A percentile compares a stretch with the other conserved stretches of the same genome.
These are phyloP conservation scores for Stentor coeruleus DNA, from an alignment of 73 alveolate species.

Conservation along the genomic window DNA sequence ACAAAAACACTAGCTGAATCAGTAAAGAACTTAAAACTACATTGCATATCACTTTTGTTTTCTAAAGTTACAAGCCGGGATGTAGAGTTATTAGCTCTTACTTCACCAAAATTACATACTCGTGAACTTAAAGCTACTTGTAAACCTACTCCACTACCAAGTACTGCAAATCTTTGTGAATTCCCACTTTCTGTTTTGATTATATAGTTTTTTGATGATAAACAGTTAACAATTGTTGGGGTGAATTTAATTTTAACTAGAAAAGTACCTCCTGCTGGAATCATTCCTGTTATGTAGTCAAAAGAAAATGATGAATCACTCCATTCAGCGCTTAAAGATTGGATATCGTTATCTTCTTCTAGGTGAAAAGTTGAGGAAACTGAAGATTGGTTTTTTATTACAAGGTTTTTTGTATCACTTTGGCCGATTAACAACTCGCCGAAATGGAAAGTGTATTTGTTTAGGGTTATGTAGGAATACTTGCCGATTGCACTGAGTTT, in stretches of 20 bases:
- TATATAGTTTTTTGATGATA: conserved; percentile 82
- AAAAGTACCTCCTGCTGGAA: conserved; percentile 89
- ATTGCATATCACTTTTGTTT: conserved; percentile 89
- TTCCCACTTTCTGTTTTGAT: conserved; percentile 89
- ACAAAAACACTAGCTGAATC: conserved; percentile 78
- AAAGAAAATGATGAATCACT: conserved; percentile 85
- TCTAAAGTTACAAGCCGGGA: conserved; percentile 88
- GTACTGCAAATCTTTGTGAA: conserved; percentile 73
- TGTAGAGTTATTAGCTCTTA: conserved; percentile 78
- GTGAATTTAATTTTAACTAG: conserved; percentile 77
- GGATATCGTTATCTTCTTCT: conserved; percentile 65
- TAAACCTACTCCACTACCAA: conserved; percentile 87
- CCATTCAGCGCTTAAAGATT: conserved; percentile 62
- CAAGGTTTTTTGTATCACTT: conserved; percentile 72
- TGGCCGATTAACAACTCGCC: conserved; percentile 53
- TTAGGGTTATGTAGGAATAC: conserved; percentile 90
- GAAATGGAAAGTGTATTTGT: conserved; percentile 56
- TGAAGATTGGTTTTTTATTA: conserved; percentile 74
- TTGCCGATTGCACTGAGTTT: conserved; percentile 93
- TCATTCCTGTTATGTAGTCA: conserved; percentile 76
- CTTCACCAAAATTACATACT: conserved; percentile 91
- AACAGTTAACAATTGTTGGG: conserved; percentile 76
- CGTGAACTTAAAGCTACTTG: conserved; percentile 73
- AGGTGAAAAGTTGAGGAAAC: conserved; percentile 87
- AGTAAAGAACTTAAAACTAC: conserved; percentile 76